phyloP scores from a whole-genome alignment of 768 basidiomycete genomes.

The Leccinum sublutescens region DNA sequence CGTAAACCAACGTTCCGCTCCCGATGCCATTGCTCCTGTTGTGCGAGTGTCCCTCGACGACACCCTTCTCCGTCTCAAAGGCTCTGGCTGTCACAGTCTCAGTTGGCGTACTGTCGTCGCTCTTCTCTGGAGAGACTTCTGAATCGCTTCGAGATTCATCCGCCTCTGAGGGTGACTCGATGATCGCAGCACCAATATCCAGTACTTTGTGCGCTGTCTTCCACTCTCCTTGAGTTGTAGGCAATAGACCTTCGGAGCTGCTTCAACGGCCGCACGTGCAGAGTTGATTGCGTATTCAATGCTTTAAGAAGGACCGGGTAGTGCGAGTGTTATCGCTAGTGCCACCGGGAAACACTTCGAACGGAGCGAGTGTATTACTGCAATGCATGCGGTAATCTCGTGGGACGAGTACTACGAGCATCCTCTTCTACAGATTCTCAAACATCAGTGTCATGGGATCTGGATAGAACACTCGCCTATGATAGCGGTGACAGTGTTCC shows the following conservation, averaged over 20 bases:
- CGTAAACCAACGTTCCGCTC: constrained; percentile 13
- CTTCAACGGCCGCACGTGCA: constrained; percentile 73
- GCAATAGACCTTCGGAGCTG: constrained; percentile 66
- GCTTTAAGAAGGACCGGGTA: constrained; percentile 55
- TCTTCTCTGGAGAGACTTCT: no score
- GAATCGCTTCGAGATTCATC: no score
- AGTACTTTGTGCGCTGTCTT: background rate
- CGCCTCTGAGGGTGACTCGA: no score
- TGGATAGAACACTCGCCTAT: constrained; percentile 47
- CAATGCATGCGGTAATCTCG: constrained; percentile 58
- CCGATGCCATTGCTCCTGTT: background rate
- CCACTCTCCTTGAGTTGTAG: constrained; percentile 82
- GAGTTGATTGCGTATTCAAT: constrained; percentile 64
- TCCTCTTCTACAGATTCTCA: constrained; percentile 55
- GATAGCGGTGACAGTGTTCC: constrained; percentile 63
- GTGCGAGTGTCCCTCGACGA: background rate
- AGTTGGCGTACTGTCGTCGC: background rate
- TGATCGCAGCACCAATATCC: no score
- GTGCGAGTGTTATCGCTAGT: constrained; percentile 15
- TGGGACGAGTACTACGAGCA: constrained; percentile 50
- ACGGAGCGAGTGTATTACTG: constrained; percentile 44
- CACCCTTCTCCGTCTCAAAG: constrained; percentile 14
- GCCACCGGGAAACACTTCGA: no score
- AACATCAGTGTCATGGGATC: background rate
- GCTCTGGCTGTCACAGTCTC: constrained; percentile 5